Evolutionary conservation across 352 stramenopile genomes (phyloP), one percentile per base, ranked within the genome.

Genomic region (Phytophthora constricta): DNA sequence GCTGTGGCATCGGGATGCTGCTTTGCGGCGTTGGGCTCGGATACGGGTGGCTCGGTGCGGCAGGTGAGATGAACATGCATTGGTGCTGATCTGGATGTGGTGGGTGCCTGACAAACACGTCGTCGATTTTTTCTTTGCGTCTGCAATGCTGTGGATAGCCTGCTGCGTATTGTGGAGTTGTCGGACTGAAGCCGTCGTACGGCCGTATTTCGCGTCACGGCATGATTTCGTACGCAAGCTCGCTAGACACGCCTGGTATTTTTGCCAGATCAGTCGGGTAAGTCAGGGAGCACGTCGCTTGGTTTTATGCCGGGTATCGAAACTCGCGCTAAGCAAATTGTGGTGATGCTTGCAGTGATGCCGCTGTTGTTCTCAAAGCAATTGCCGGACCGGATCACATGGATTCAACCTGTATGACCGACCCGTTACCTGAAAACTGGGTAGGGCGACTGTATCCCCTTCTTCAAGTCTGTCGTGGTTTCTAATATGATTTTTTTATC

Each of bases 121-220:
- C n/a, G n/a, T n/a, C n/a, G n/a, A n/a, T n/a, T n/a, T n/a, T n/a
- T n/a, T n/a, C 13, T 31, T 59, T 26, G 41, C 5, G 48, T 27
- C 3, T 20, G 13, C 0, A 4, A 31, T 55, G 17, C 46, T 51
- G 33, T 49, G 42, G 3, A 53, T 62, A 92, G 74, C 98, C 98
- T 23, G 95, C 97, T 19, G 92, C 96, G 26, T 99, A 98, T 75
- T 99, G 95, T 67, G 93, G 91, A 11, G 85, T 99, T 33, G 91
- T 99, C 5, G 98, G 98, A 4, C 80, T 99, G 34, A 99, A 99
- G 82, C 97, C 98, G 16, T 95, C 94, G 17, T 99, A 99, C 59
- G 98, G 98, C 13, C 79, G 88, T n/a, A 84, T 99, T n/a, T 99
- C 96, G 16, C 85, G 97, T 25, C 89, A 99, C 60, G 97, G 97